phyloP scores from a whole-genome alignment of 352 stramenopile species.

The Phytophthora lateralis region DNA sequence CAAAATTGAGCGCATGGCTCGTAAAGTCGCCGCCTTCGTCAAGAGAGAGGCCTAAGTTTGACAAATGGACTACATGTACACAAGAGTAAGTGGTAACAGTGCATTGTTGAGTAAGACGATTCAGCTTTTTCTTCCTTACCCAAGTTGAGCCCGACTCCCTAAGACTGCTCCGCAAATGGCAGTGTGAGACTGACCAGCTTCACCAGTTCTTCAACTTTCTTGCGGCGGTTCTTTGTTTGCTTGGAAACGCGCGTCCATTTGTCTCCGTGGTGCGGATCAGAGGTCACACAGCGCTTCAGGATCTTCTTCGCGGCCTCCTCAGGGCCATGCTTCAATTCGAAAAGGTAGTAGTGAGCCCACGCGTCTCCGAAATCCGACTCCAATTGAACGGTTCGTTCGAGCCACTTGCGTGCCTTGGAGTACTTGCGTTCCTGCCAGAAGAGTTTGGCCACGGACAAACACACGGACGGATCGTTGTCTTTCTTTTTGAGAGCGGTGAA shows the following conservation, averaged over 20 bases:
- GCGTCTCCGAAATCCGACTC: conserved; percentile 96
- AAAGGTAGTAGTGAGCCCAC: conserved; percentile 98
- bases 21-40: conserved; percentile 63
- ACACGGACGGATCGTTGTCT: conserved; percentile 97
- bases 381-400: conserved; percentile 95
- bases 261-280: conserved; percentile 95
- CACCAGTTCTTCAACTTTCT: conserved; percentile 69
- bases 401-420: conserved; percentile 97
- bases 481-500: conserved; percentile 97
- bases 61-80: conserved; percentile 25
- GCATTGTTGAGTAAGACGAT: conserved; percentile 19
- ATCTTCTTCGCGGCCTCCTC: conserved; percentile 87
- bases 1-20: conserved; percentile 54
- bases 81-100: conserved; percentile 33
- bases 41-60: conserved; percentile 55
- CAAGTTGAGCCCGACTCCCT: conserved; percentile 21
- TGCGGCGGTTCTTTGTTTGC: conserved; percentile 90
- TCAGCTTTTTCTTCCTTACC: conserved; percentile 31
- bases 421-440: conserved; percentile 97
- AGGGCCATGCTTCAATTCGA: conserved; percentile 93
- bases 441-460: conserved; percentile 95
- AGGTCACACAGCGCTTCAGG: conserved; percentile 82
- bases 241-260: conserved; percentile 95
- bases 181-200: conserved; percentile 85
- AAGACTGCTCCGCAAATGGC: conserved; percentile 61